These are phyloP conservation scores for Boletus rubroflammeus DNA, from an alignment of 768 basidiomycete species.

Conservation along the genomic window DNA sequence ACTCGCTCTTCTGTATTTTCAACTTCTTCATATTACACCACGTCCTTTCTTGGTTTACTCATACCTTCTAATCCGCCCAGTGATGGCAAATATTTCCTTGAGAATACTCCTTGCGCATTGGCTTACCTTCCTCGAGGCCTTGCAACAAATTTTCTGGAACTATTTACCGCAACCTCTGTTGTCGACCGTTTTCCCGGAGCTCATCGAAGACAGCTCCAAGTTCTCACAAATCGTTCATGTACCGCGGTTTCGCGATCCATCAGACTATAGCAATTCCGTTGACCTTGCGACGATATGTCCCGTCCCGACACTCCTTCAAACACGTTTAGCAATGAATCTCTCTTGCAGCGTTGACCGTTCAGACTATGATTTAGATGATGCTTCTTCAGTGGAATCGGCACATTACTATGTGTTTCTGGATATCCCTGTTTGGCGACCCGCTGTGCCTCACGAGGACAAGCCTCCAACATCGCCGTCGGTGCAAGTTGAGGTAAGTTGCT, in stretches of 20 bases:
- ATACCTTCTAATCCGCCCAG: background rate
- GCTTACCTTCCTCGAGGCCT: constrained; percentile 8
- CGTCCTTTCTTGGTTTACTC: background rate
- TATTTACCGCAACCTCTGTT: constrained; percentile 7
- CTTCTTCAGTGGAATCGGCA: background rate
- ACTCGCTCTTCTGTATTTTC: background rate
- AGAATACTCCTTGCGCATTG: constrained; percentile 12
- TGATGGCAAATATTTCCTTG: constrained; percentile 3
- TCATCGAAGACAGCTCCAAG: constrained; percentile 2
- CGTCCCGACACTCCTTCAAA: constrained; percentile 2
- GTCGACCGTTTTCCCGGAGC: constrained; percentile 4
- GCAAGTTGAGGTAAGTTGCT: background rate
- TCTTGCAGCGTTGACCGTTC: constrained; percentile 1
- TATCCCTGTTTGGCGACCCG: background rate
- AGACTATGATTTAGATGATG: background rate
- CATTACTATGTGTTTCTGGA: constrained; percentile 2
- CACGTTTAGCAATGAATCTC: background rate
- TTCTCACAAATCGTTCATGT: background rate
- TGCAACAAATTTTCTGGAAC: constrained; percentile 10
- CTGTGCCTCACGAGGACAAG: background rate
- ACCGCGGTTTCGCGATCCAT: background rate
- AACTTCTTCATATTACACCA: background rate
- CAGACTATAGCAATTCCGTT: background rate
- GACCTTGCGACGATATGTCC: constrained; percentile 5
- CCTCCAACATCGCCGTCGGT: background rate